Conservation (phyloP, 805 yeast genomes). For the Scheffersomyces stipitis region DNA sequence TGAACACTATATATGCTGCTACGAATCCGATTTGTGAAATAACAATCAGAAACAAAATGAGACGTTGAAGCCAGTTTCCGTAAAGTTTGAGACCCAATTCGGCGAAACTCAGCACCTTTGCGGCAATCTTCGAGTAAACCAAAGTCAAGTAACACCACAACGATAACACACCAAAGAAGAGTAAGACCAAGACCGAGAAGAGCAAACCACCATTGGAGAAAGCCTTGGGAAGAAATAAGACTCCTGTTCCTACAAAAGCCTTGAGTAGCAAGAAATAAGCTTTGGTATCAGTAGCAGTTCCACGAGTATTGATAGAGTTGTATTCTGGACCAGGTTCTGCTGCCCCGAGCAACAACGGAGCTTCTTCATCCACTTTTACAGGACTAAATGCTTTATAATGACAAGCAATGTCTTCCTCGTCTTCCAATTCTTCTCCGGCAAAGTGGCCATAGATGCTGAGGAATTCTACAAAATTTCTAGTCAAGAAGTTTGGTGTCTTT, state of each 20-base stretch:
- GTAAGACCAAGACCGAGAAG: constrained; percentile 53
- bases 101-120: constrained; percentile 73
- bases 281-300: constrained; percentile 71
- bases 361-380: constrained; percentile 32
- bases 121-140: constrained; percentile 55
- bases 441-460: constrained; percentile 80
- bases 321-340: constrained; percentile 3
- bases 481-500: constrained; percentile 47
- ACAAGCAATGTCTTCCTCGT: constrained; percentile 58
- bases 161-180: constrained; percentile 66
- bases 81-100: constrained; percentile 67
- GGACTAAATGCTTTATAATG: constrained; percentile 35
- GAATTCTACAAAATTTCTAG: constrained; percentile 75
- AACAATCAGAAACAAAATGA: constrained; percentile 64
- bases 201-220: constrained; percentile 71
- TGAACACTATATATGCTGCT: constrained; percentile 78
- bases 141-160: constrained; percentile 76
- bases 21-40: constrained; percentile 78
- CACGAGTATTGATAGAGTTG: constrained; percentile 36
- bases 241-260: constrained; percentile 78
- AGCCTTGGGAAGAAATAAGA: constrained; percentile 66
- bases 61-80: constrained; percentile 62
- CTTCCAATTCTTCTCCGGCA: constrained; percentile 81
- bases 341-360: constrained; percentile 26
- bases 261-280: constrained; percentile 71